These are phyloP conservation scores for Hypomontagnella submonticulosa DNA, from an alignment of 495 filamentous ascomycete species.

Conservation along the genomic window DNA sequence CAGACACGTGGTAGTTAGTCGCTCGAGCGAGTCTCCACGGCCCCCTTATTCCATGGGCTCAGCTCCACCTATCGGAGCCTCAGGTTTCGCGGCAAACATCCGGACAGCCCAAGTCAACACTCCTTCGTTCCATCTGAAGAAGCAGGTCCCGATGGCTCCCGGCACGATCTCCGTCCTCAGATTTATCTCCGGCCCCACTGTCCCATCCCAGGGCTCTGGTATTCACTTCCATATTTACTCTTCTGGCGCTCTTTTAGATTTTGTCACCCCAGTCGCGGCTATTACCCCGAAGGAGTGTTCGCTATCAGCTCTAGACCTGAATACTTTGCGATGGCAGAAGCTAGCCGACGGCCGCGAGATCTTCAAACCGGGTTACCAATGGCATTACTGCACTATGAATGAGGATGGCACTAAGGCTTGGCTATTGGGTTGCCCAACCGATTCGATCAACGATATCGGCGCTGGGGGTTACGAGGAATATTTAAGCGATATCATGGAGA, in stretches of 20 bases:
- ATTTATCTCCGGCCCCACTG: constrained; percentile 87
- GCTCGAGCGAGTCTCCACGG: constrained; percentile 54
- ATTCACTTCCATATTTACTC: constrained; percentile 95
- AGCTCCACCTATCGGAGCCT: constrained; percentile 64
- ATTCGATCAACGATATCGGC: constrained; percentile 65
- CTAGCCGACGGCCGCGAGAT: constrained; percentile 93
- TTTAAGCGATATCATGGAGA: constrained; percentile 89
- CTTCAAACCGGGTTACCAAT: constrained; percentile 85
- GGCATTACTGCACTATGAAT: constrained; percentile 97
- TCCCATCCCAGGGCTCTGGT: constrained; percentile 87
- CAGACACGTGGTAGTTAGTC: constrained; percentile 48
- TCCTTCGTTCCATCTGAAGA: constrained; percentile 73
- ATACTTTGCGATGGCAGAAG: constrained; percentile 89
- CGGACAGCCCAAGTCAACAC: constrained; percentile 83
- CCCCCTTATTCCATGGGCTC: constrained; percentile 53
- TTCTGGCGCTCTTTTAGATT: constrained; percentile 90
- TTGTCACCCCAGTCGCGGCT: constrained; percentile 90
- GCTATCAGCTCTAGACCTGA: constrained; percentile 85
- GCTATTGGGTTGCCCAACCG: constrained; percentile 90
- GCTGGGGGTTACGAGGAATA: constrained; percentile 78
- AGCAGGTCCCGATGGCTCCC: constrained; percentile 74
- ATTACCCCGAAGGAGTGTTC: constrained; percentile 87
- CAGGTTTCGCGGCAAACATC: constrained; percentile 89
- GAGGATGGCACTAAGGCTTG: constrained; percentile 94
- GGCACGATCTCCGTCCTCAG: constrained; percentile 89